Conservation (phyloP, 768 basidiomycete genomes). For the Fomitopsis serialis region DNA sequence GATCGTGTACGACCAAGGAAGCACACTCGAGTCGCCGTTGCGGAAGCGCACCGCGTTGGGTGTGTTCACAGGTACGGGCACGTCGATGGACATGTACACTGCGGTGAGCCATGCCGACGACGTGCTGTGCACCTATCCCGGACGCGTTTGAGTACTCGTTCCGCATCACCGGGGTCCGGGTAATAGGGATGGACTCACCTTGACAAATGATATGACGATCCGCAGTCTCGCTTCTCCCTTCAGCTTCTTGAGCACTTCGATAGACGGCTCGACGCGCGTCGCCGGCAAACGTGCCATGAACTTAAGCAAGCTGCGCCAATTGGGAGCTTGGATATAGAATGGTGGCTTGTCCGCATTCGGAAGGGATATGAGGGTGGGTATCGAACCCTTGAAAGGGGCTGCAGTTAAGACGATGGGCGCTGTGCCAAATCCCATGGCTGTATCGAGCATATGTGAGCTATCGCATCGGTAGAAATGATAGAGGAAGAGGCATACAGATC, state of each 20-base stretch:
- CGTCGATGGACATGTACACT: constrained; percentile 74
- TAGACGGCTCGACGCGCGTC: constrained; percentile 63
- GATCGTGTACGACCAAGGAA: constrained; percentile 71
- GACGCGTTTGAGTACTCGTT: constrained; percentile 3
- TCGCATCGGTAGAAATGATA: neutral
- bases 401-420: constrained; percentile 48
- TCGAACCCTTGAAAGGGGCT: constrained; percentile 42
- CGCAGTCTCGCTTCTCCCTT: constrained; percentile 58
- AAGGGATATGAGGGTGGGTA: constrained; percentile 73
- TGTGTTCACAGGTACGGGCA: constrained; percentile 46
- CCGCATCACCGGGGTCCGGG: neutral
- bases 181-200: constrained; percentile 41
- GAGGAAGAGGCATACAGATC: constrained; percentile 45
- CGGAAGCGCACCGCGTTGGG: constrained; percentile 42
- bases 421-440: constrained; percentile 64
- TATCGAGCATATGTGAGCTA: neutral
- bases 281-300: constrained; percentile 70
- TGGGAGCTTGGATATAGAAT: constrained; percentile 68
- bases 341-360: constrained; percentile 65
- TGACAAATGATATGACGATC: constrained; percentile 75
- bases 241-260: constrained; percentile 56
- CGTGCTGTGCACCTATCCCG: constrained; percentile 47
- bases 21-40: constrained; percentile 53
- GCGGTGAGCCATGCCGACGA: constrained; percentile 67
- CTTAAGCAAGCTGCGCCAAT: constrained; percentile 69